Base-by-base conservation (phyloP, 75 land plant species). In the Isoetes taiwanensis region DNA sequence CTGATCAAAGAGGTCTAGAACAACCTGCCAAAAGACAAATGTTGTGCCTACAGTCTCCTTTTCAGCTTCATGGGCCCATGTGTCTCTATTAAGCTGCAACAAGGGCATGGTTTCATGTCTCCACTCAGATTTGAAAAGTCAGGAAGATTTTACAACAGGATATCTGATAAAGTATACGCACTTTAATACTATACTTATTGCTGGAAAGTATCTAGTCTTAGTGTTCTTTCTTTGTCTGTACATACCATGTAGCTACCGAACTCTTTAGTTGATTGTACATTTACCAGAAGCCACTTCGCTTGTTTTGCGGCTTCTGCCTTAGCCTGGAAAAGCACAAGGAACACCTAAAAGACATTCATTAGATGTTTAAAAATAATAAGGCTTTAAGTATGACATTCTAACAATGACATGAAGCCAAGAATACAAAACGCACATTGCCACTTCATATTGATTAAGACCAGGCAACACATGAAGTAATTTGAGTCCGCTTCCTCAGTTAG, bases 1-100 rank as follows among this genome's bases (percentile, higher is more conserved):
- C 19, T 20, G 2, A 27, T 20, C 5, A 12, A 43, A 25, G 8
- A 43, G 48, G 11, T 3, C 39, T 23, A 30, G 28, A 9, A 5
- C 16, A 46, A 90, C 98, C 98, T 93, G 98, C 98, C 98, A 93
- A 72, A 93, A 93, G 39, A 93, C 79, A 61, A 93, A 93, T 34
- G 80, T 84, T 4, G 83, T 76, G 16, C 74, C 57, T 41, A 93
- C 69, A 28, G 96, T 88, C 34, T 93, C 83, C 56, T 86, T 78
- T 23, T 87, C 81, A 66, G 96, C 87, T 69, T 93, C 96, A 74
- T 89, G 81, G 46, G 82, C 75, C 96, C 99, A 89, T 24, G 96
- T 89, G 63, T 94, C 99, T 30, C 99, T 75, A 61, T 94, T 94
- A 16, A 94, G 79, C 99, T 94, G 69, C 70, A 74, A 4, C 41